Base-by-base conservation (phyloP, 2,329 filamentous ascomycete species). In the Sclerotinia glacialis region DNA sequence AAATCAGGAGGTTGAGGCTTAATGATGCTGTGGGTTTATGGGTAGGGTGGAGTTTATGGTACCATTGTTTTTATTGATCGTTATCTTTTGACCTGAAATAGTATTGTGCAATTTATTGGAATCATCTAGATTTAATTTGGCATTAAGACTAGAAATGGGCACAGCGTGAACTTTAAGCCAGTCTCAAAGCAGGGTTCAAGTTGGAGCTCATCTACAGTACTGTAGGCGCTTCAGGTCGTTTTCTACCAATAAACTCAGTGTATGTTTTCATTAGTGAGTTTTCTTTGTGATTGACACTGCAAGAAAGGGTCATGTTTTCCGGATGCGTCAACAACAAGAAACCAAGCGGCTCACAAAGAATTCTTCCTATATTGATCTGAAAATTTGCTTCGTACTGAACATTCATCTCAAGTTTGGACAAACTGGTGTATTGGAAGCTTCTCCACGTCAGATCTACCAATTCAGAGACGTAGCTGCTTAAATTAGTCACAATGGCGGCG, bases 321-420 rank as follows among this genome's bases (percentile, higher is more conserved):
- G 59, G 46, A 62, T 62, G 59, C 59, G 18, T 62, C 47, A 42
- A 52, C 16, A 53, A 62, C n/a, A 62, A 62, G n/a, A 9, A 40
- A 28, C 37, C 8, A 5, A n/a, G 23, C 21, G 9, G 18, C 16
- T 28, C 34, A 42, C 18, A 62, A 62, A 62, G 59, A 53, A n/a
- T 44, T 18, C 8, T 26, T 16, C 18, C 8, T 60, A 37, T 47
- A 44, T 23, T 37, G 44, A 60, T n/a, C 11, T 23, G 23, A 9
- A 23, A 26, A 23, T 3, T 37, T 3, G n/a, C 5, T 28, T 21
- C n/a, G 8, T 1, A 21, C 14, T 26, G 7, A 31, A 60, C 1
- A 49, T 5, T 12, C 16, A n/a, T 34, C 16, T 21, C 44, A 60
- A 37, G 14, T 21, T 37, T 60, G 8, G 58, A 60, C 16, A 58